Conservation (phyloP, 805 yeast species). For the Ogataea haglerorum region DNA sequence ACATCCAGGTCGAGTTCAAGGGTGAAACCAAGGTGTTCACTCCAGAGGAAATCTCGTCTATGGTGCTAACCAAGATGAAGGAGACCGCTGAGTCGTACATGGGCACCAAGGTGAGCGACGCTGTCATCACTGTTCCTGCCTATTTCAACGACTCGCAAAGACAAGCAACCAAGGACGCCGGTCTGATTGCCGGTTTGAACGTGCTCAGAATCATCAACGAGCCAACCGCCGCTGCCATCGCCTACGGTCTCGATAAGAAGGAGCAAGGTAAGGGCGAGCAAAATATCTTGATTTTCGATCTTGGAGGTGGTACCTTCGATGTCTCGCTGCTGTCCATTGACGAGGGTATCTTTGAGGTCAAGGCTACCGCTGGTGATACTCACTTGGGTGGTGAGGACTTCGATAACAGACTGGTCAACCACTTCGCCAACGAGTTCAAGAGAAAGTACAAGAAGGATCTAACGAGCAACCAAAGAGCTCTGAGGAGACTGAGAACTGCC, state of each 20-base stretch:
- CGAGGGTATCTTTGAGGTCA: slow-evolving; percentile 95
- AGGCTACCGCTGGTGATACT: slow-evolving; percentile 90
- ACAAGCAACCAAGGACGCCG: slow-evolving; percentile 98
- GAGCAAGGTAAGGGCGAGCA: slow-evolving; percentile 63
- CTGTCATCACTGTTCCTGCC: slow-evolving; percentile 96
- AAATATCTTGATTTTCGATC: slow-evolving; percentile 87
- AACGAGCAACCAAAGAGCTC: slow-evolving; percentile 89
- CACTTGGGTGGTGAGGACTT: slow-evolving; percentile 99
- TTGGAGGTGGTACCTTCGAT: slow-evolving; percentile 99
- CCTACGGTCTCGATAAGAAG: slow-evolving; percentile 80
- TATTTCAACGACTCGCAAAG: slow-evolving; percentile 97
- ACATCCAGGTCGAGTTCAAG: slow-evolving; percentile 76
- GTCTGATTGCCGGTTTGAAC: slow-evolving; percentile 92
- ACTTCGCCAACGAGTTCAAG: slow-evolving; percentile 93
- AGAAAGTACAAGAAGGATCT: slow-evolving; percentile 96
- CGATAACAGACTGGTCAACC: slow-evolving; percentile 93
- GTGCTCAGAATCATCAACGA: slow-evolving; percentile 94
- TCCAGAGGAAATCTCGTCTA: slow-evolving; percentile 93
- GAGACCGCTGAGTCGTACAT: slow-evolving; percentile 85
- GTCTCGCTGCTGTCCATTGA: slow-evolving; percentile 87
- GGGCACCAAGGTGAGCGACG: slow-evolving; percentile 81
- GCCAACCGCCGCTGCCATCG: slow-evolving; percentile 97
- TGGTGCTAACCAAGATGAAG: slow-evolving; percentile 88
- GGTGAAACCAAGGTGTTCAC: slow-evolving; percentile 85
- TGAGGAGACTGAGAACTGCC: slow-evolving; percentile 97